Evolutionary conservation across 768 basidiomycete species (phyloP).

Genomic region (Mycena capillaripes): DNA sequence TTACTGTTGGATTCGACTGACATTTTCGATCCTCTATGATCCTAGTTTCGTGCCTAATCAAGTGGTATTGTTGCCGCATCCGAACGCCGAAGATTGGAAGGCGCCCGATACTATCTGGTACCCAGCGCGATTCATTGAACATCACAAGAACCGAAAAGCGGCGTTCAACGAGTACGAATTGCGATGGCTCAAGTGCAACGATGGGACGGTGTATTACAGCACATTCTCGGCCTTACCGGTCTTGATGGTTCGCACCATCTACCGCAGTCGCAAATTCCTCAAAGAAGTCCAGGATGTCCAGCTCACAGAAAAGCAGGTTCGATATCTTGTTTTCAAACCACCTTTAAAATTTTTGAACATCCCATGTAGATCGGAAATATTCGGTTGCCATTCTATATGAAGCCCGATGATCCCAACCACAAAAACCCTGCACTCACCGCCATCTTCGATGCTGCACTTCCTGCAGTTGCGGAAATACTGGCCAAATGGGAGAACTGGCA

Average conservation of each 20-base stretch:
- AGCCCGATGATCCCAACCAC: neutral
- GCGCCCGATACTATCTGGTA: neutral
- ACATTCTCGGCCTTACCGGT: neutral
- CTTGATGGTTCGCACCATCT: neutral
- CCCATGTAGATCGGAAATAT: neutral
- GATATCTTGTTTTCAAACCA: neutral
- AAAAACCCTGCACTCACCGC: neutral
- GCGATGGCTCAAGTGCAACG: neutral
- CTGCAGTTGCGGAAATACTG: neutral
- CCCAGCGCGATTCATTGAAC: neutral
- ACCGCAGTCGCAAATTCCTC: neutral
- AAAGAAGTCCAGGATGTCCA: neutral
- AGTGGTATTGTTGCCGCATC: neutral
- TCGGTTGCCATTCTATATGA: slow-evolving; percentile 10
- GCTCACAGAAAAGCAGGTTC: neutral
- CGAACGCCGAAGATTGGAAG: neutral
- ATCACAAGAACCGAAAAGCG: neutral
- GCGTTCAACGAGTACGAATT: slow-evolving; percentile 3
- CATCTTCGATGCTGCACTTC: neutral
- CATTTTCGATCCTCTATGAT: neutral
- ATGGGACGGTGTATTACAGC: neutral
- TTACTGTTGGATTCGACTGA: too few relatives aligned
- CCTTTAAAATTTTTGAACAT: neutral
- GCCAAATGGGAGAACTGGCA: neutral
- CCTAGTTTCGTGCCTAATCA: neutral